Conservation (phyloP, 176 grass and related monocot species). For the Triticum aestivum region IWGSC_CS_RefSeq_v2.1 NC_057794.1:237547245-237547744, state of each 20-base stretch:
- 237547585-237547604: no score
- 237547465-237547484: background rate
- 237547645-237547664: no score
- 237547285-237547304: background rate
- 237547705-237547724: no score
- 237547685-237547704: no score
- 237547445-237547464: background rate
- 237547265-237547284: background rate
- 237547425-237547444: background rate
- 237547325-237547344: background rate
- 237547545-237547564: background rate
- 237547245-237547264: conserved; percentile 34
- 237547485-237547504: background rate
- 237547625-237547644: no score
- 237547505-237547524: background rate
- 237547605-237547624: no score
- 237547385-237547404: background rate
- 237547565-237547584: no score
- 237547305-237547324: background rate
- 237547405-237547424: no score
- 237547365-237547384: background rate
- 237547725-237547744: no score
- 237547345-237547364: background rate
- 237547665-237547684: no score
- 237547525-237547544: background rate